Conservation (phyloP, 345 rosid species). For the Anacardium occidentale region DNA sequence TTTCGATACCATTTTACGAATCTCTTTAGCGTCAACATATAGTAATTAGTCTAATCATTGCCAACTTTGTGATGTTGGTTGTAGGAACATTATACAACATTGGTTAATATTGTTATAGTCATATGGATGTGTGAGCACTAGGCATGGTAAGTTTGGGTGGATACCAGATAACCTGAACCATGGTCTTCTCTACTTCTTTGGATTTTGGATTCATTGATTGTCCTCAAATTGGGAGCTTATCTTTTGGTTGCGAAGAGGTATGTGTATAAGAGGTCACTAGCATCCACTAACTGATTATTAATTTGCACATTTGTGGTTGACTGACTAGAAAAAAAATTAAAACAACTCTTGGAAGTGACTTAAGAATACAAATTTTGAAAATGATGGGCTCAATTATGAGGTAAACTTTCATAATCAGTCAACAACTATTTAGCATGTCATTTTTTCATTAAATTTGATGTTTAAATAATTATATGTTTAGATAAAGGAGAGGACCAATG, state of each 20-base stretch:
- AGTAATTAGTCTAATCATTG: no score
- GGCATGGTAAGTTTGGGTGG: conserved; percentile 43
- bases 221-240: conserved; percentile 21
- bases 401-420: not conserved
- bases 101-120: no score
- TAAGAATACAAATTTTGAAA: not conserved
- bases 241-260: conserved; percentile 26
- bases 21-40: no score
- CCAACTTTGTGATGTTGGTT: no score
- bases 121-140: no score
- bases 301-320: not conserved
- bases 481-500: not conserved
- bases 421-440: no score
- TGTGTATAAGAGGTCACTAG: conserved; percentile 20
- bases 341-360: not conserved
- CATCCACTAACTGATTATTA: conserved; percentile 4
- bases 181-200: conserved; percentile 47
- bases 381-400: not conserved
- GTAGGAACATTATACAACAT: no score
- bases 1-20: no score
- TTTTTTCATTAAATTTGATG: no score
- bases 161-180: conserved; percentile 52
- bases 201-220: conserved; percentile 21
- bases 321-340: not conserved
- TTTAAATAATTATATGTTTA: no score